phyloP scores from a whole-genome alignment of 2,329 filamentous ascomycete genomes.

The Alternaria atra region DNA sequence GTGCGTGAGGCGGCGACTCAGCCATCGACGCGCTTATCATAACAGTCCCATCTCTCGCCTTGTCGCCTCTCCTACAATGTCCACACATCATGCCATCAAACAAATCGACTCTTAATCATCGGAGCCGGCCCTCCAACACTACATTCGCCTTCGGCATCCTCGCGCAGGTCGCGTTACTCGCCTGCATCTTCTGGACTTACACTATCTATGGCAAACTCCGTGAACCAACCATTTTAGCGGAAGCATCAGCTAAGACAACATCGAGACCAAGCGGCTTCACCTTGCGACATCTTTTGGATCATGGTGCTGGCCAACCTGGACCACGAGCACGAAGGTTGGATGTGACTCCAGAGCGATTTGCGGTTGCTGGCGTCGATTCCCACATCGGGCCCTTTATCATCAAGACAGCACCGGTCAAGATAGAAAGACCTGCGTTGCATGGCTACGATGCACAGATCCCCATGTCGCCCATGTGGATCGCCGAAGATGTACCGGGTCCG shows the following conservation, averaged over 20 bases:
- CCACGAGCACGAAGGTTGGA: slow-evolving; percentile 46
- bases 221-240: slow-evolving; percentile 17
- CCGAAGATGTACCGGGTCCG: slow-evolving; percentile 42
- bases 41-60: slow-evolving; percentile 20
- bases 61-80: slow-evolving; percentile 23
- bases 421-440: slow-evolving; percentile 38
- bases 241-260: slow-evolving; percentile 5
- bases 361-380: slow-evolving; percentile 31
- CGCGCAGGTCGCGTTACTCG: slow-evolving; percentile 35
- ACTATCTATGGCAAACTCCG: slow-evolving; percentile 14
- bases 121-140: slow-evolving; percentile 21
- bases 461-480: slow-evolving; percentile 43
- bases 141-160: slow-evolving; percentile 27
- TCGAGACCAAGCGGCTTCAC: slow-evolving; percentile 25
- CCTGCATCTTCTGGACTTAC: slow-evolving; percentile 25
- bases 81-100: slow-evolving; percentile 30
- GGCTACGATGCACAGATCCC: slow-evolving; percentile 32
- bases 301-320: slow-evolving; percentile 46
- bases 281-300: slow-evolving; percentile 47
- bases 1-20: slow-evolving; percentile 31
- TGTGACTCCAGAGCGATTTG: slow-evolving; percentile 35
- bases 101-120: slow-evolving; percentile 21
- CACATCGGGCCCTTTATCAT: slow-evolving; percentile 43
- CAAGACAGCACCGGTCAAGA: slow-evolving; percentile 38
- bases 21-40: slow-evolving; percentile 24